phyloP scores from a whole-genome alignment of 768 basidiomycete species.

The Calocybe cyanea region DNA sequence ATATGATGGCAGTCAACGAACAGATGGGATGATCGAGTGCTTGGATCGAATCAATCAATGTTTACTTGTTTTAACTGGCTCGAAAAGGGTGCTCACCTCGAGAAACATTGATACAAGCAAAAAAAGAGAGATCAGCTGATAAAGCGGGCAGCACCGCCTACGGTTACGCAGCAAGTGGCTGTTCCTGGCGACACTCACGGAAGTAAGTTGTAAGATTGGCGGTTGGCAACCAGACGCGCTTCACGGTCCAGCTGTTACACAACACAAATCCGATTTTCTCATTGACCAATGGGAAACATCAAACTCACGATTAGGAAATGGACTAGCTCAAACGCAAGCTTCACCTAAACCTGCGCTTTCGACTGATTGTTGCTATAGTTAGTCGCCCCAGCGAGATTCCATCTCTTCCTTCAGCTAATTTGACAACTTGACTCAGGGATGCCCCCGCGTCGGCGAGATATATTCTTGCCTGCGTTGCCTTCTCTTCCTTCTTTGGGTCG shows the following conservation, averaged over 20 bases:
- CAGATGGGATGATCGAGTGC: constrained; percentile 1
- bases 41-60: constrained; percentile 13
- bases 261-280: background rate
- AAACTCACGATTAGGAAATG: too few species aligned
- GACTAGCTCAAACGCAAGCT: background rate
- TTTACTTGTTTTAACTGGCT: constrained; percentile 10
- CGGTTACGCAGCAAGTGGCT: too few species aligned
- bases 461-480: constrained; percentile 10
- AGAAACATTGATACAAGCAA: background rate
- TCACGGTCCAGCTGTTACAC: background rate
- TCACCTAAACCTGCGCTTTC: constrained; percentile 14
- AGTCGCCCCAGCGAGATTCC: constrained; percentile 49
- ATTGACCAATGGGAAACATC: too few species aligned
- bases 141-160: too few species aligned
- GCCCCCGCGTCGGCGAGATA: constrained; percentile 38
- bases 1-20: too few species aligned
- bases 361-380: constrained; percentile 8
- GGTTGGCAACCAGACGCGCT: constrained; percentile 6
- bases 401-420: constrained; percentile 57
- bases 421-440: constrained; percentile 49
- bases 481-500: constrained; percentile 9
- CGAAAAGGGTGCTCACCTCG: constrained; percentile 1
- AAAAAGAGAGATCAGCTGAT: too few species aligned
- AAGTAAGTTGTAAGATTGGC: background rate
- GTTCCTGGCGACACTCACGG: background rate